Percentiles rank a stretch among this genome's conserved stretches.
Conservation (phyloP, 768 basidiomycete genomes). For the Melanogaster broomeanus region DNA sequence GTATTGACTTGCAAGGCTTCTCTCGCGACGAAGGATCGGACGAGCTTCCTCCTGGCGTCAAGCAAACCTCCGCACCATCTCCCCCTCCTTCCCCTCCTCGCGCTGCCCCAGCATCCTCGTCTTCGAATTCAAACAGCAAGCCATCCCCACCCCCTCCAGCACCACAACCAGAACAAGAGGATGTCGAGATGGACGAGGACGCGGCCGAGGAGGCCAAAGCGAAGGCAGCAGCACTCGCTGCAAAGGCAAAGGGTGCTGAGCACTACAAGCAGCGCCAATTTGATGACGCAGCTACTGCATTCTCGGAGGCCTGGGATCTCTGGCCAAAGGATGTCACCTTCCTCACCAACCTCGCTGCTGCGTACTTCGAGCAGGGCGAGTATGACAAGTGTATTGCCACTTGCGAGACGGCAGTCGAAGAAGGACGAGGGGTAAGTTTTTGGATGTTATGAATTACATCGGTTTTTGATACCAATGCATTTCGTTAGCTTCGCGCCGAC, state of each 20-base stretch:
- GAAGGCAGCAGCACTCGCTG: conserved; percentile 76
- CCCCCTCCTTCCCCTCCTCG: conserved; percentile 30
- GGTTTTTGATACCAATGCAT: not conserved
- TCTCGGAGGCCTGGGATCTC: conserved; percentile 87
- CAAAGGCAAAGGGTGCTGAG: conserved; percentile 76
- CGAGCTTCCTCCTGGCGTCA: conserved; percentile 67
- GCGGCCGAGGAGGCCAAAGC: conserved; percentile 70
- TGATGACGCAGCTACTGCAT: conserved; percentile 70
- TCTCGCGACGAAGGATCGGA: conserved; percentile 82
- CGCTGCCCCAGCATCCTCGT: conserved; percentile 35
- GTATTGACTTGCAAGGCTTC: conserved; percentile 88
- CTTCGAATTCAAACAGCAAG: conserved; percentile 42
- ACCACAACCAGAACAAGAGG: conserved; percentile 47
- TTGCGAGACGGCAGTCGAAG: conserved; percentile 95
- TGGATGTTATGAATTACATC: not conserved
- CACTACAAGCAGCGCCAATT: conserved; percentile 89
- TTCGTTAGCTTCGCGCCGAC: conserved; percentile 74
- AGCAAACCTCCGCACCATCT: conserved; percentile 22
- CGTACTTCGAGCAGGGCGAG: conserved; percentile 91
- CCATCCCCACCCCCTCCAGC: conserved; percentile 43
- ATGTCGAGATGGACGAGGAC: conserved; percentile 66
- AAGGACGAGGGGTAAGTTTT: conserved; percentile 72
- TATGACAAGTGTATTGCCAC: conserved; percentile 89
- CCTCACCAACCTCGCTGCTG: conserved; percentile 89
- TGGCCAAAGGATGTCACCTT: conserved; percentile 94